phyloP scores from a whole-genome alignment of 2,329 filamentous ascomycete genomes.

The Zarea fungicola region DNA sequence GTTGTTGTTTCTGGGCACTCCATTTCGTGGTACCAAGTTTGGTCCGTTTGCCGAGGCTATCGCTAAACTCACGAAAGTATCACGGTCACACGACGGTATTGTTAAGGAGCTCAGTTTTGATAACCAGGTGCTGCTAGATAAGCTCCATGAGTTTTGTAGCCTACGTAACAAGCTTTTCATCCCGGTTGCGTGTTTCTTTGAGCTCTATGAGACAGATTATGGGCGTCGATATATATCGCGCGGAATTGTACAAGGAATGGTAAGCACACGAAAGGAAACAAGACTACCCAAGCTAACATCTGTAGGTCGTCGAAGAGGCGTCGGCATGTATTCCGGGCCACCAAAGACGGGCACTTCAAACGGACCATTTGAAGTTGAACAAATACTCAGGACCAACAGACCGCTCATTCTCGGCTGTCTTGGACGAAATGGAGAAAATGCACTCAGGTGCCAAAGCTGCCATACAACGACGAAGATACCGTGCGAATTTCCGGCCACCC shows the following conservation, averaged over 20 bases:
- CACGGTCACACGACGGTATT: constrained; percentile 17
- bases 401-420: constrained; percentile 11
- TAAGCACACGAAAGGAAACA: constrained; percentile 1
- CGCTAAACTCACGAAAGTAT: constrained; percentile 10
- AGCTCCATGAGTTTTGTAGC: constrained; percentile 16
- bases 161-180: constrained; percentile 14
- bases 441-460: no score
- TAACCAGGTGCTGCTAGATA: constrained; percentile 14
- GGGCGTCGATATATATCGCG: constrained; percentile 6
- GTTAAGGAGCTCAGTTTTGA: constrained; percentile 15
- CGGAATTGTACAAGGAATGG: constrained; percentile 11
- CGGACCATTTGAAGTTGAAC: constrained; percentile 13
- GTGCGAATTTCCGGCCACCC: no score
- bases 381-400: constrained; percentile 11
- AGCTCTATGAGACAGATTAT: constrained; percentile 18
- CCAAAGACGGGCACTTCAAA: constrained; percentile 9
- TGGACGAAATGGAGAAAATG: no score
- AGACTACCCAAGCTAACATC: background rate
- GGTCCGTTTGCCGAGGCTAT: constrained; percentile 7
- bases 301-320: constrained; percentile 9
- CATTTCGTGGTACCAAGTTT: constrained; percentile 15
- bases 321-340: constrained; percentile 12
- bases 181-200: constrained; percentile 15
- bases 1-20: constrained; percentile 16
- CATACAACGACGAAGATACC: no score